A percentile compares a stretch with the other conserved stretches of the same genome.
These are phyloP conservation scores for Fragaria nilgerrensis DNA, from an alignment of 306 rosid species.

Conservation along the genomic window DNA sequence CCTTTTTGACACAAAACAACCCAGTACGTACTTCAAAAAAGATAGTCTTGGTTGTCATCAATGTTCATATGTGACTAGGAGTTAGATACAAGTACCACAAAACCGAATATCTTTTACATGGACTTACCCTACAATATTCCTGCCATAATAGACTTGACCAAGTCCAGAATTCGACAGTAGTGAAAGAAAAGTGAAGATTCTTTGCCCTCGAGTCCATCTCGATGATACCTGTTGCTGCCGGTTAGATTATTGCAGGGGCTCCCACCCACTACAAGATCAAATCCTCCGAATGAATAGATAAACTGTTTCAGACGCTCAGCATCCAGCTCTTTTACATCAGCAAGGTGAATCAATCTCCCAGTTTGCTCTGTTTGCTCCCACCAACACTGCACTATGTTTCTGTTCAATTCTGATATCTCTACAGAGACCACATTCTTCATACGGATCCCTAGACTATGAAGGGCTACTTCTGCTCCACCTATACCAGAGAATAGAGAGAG, in stretches of 20 bases:
- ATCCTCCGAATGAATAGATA: slow-evolving; percentile 61
- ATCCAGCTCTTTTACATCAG: slow-evolving; percentile 53
- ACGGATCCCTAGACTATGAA: slow-evolving; percentile 74
- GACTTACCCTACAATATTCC: background rate
- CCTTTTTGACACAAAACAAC: background rate
- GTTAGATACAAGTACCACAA: background rate
- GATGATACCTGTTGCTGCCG: slow-evolving; percentile 79
- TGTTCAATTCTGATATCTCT: slow-evolving; percentile 71
- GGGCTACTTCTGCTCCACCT: slow-evolving; percentile 96
- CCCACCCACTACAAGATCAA: slow-evolving; percentile 89
- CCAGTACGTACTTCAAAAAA: background rate
- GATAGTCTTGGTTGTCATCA: background rate
- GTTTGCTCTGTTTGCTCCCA: slow-evolving; percentile 96
- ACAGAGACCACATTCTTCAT: slow-evolving; percentile 81
- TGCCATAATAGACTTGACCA: slow-evolving; percentile 53
- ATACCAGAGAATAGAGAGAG: slow-evolving; percentile 96
- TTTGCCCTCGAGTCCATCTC: slow-evolving; percentile 89
- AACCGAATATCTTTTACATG: background rate
- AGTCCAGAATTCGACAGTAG: slow-evolving; percentile 60
- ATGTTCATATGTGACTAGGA: background rate
- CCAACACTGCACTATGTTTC: slow-evolving; percentile 77
- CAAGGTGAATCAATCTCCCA: slow-evolving; percentile 62
- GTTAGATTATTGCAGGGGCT: slow-evolving; percentile 94
- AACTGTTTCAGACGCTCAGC: slow-evolving; percentile 49
- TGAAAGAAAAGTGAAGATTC: slow-evolving; percentile 78